Evolutionary conservation across 768 basidiomycete species (phyloP).

Genomic region (Pisolithus tinctorius): DNA sequence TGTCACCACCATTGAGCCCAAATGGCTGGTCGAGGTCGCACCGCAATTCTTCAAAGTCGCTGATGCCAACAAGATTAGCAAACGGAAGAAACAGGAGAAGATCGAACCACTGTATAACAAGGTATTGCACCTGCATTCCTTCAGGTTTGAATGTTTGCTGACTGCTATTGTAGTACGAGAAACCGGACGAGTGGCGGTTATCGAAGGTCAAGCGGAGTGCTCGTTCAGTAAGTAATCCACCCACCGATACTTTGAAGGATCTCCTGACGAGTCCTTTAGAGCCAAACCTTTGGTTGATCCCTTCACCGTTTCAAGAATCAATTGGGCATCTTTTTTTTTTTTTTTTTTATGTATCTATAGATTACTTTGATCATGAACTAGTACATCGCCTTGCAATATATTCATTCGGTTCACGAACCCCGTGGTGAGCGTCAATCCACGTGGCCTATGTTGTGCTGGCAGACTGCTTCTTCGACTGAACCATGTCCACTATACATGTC

Average conservation of each 20-base stretch:
- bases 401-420: background rate
- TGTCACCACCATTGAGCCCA: constrained; percentile 93
- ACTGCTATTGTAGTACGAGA: constrained; percentile 53
- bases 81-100: constrained; percentile 93
- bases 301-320: background rate
- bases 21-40: constrained; percentile 97
- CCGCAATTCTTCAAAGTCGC: constrained; percentile 99
- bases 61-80: constrained; percentile 95
- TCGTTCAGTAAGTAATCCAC: constrained; percentile 51
- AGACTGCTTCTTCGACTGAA: background rate
- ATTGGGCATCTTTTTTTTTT: too few relatives aligned
- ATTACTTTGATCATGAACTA: background rate
- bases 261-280: constrained; percentile 36
- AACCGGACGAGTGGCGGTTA: constrained; percentile 90
- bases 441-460: background rate
- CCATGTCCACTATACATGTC: constrained; percentile 6
- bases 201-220: constrained; percentile 90
- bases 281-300: constrained; percentile 82
- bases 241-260: background rate
- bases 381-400: background rate
- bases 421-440: background rate
- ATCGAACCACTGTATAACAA: constrained; percentile 96
- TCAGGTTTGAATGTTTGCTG: background rate
- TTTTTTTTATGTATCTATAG: constrained; percentile 1
- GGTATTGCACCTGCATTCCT: constrained; percentile 19